These are phyloP conservation scores for Boletus speciosus DNA, from an alignment of 768 basidiomycete species.

Conservation along the genomic window DNA sequence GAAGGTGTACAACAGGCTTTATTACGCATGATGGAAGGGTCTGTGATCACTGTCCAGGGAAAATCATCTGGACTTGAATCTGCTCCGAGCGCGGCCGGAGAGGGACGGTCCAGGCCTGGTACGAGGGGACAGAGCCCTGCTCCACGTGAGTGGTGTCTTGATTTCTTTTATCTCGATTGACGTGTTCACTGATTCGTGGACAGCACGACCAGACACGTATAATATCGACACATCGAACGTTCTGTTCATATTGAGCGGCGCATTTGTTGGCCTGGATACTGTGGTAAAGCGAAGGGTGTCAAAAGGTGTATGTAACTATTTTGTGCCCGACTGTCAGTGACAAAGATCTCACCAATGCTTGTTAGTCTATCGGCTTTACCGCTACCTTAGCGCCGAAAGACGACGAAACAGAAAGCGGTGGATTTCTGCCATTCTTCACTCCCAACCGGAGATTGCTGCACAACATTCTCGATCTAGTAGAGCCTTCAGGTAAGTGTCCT, in stretches of 20 bases:
- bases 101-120: slow-evolving; percentile 48
- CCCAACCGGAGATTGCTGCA: slow-evolving; percentile 56
- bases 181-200: slow-evolving; percentile 2
- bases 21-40: slow-evolving; percentile 92
- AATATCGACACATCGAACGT: slow-evolving; percentile 87
- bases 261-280: slow-evolving; percentile 88
- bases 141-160: slow-evolving; percentile 18
- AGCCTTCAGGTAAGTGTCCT: slow-evolving; percentile 54
- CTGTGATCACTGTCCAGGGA: slow-evolving; percentile 75
- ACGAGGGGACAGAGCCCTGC: slow-evolving; percentile 43
- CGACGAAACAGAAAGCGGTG: slow-evolving; percentile 35
- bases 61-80: slow-evolving; percentile 53
- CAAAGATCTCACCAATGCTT: background rate
- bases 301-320: slow-evolving; percentile 65
- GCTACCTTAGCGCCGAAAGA: slow-evolving; percentile 44
- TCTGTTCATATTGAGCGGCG: slow-evolving; percentile 92
- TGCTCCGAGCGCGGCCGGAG: slow-evolving; percentile 41
- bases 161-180: background rate
- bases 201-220: slow-evolving; percentile 63
- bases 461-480: slow-evolving; percentile 63
- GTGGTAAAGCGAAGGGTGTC: slow-evolving; percentile 76
- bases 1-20: slow-evolving; percentile 96
- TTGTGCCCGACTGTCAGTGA: background rate
- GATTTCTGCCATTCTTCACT: slow-evolving; percentile 69
- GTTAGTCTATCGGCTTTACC: slow-evolving; percentile 89